Base-by-base conservation (phyloP, 2,329 filamentous ascomycete genomes). In the Colletotrichum agaves region DNA sequence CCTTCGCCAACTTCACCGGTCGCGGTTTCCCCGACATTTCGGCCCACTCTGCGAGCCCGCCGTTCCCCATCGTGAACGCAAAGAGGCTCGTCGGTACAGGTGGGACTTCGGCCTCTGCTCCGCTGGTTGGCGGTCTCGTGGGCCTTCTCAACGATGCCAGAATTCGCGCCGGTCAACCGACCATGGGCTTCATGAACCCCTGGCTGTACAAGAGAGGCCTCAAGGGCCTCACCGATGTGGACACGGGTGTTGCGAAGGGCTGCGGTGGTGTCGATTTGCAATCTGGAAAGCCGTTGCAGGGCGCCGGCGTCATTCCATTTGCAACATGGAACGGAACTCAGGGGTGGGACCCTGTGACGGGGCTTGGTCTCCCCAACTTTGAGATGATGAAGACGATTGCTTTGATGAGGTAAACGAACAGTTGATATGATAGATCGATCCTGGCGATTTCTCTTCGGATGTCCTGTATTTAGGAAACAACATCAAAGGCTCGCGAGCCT, bases 141-240 rank as follows among this genome's bases (percentile, higher is more conserved):
- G 83, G 86, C 1, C 82, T 91, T 41, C 76, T 93, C 57, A 93
- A 93, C 73, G 87, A 89, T 67, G 84, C 86, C 21, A 82, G 89
- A 35, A 77, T 91, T 53, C 79, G 83, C 15, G 78, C 80, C n/a
- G 86, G 86, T 1, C 83, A 84, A 73, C 75, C 83, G 6, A 73
- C 80, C 0, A 77, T 90, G 72, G 88, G 88, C 1, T 90, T 89
- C 72, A 75, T 90, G 27, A 90, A 90, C 74, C 87, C 88, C 1
- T 88, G 85, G 84, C 77, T 90, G 15, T 90, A 90, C 71, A 73
- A 74, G 8, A 65, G 72, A 23, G 77, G 75, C 1, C 53, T 70
- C 5, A 37, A 60, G 10, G 79, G 69, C 3, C 78, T 82, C 19
- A 79, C 75, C 4, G 80, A 82, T 74, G 80, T 75, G 44, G 77